These are phyloP conservation scores for Theobroma grandiflorum DNA, from an alignment of 441 rosid species.

Conservation along the genomic window DNA sequence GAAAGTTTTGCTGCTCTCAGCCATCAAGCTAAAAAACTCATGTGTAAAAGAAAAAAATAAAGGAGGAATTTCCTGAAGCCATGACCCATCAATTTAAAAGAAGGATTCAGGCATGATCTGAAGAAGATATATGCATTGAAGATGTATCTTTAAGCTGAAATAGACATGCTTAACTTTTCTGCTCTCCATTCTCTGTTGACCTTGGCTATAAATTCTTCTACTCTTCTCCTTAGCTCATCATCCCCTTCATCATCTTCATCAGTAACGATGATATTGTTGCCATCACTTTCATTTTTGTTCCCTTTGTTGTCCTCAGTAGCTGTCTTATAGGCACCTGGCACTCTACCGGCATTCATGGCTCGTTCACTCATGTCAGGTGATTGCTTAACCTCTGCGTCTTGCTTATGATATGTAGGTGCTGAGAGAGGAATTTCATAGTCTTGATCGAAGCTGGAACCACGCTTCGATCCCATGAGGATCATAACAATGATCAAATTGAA, in stretches of 20 bases:
- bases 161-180: conserved; percentile 42
- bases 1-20: neutral
- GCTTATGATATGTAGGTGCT: neutral
- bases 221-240: conserved; percentile 58
- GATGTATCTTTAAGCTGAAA: neutral
- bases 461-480: conserved; percentile 57
- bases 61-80: neutral
- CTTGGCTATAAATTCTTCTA: conserved; percentile 66
- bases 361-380: neutral
- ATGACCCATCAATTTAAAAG: neutral
- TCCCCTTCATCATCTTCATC: conserved; percentile 34
- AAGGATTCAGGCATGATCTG: neutral
- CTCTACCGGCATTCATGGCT: neutral
- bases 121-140: no score
- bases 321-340: neutral
- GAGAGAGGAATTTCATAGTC: conserved; percentile 27
- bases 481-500: conserved; percentile 68
- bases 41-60: neutral
- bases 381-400: neutral
- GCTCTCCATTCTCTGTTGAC: conserved; percentile 62
- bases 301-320: conserved; percentile 15
- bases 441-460: conserved; percentile 32
- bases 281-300: neutral
- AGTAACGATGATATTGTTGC: neutral
- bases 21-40: neutral